Conservation (phyloP, 768 basidiomycete species). For the Zangia roseola region DNA sequence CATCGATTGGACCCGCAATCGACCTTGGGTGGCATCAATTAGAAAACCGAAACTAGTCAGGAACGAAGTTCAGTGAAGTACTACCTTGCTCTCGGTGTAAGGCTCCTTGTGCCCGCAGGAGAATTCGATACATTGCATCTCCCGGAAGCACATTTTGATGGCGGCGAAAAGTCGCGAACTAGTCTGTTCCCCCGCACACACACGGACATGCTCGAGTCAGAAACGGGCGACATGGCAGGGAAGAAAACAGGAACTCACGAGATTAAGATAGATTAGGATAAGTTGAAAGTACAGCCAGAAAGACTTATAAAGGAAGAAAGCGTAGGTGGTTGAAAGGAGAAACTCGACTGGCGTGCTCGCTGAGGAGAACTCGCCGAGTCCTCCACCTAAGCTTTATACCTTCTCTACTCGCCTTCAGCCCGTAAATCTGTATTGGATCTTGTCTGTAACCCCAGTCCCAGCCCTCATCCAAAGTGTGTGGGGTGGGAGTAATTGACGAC, state of each 20-base stretch:
- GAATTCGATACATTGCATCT: slow-evolving; percentile 36
- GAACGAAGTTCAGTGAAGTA: slow-evolving; percentile 22
- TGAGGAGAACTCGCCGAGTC: background rate
- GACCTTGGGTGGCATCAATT: slow-evolving; percentile 30
- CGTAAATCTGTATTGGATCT: slow-evolving; percentile 7
- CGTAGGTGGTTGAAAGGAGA: background rate
- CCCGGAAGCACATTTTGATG: slow-evolving; percentile 44
- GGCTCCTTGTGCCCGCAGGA: slow-evolving; percentile 39
- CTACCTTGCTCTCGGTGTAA: slow-evolving; percentile 30
- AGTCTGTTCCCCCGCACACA: background rate
- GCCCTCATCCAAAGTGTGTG: slow-evolving; percentile 15
- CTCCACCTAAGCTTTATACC: slow-evolving; percentile 23
- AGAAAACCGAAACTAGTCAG: slow-evolving; percentile 14
- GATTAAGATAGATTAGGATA: slow-evolving; percentile 24
- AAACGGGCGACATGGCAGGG: background rate
- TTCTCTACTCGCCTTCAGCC: slow-evolving; percentile 3
- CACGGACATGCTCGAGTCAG: slow-evolving; percentile 5
- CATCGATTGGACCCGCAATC: slow-evolving; percentile 42
- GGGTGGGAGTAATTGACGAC: slow-evolving; percentile 16
- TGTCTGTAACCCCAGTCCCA: slow-evolving; percentile 2
- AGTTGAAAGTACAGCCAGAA: slow-evolving; percentile 4
- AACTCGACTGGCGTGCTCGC: slow-evolving; percentile 9
- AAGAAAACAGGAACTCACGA: slow-evolving; percentile 11
- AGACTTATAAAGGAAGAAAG: background rate
- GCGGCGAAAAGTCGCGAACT: background rate